A percentile compares a stretch with the other conserved stretches of the same genome.
Conservation (phyloP, 768 basidiomycete species). For the Psilocybe cubensis region DNA sequence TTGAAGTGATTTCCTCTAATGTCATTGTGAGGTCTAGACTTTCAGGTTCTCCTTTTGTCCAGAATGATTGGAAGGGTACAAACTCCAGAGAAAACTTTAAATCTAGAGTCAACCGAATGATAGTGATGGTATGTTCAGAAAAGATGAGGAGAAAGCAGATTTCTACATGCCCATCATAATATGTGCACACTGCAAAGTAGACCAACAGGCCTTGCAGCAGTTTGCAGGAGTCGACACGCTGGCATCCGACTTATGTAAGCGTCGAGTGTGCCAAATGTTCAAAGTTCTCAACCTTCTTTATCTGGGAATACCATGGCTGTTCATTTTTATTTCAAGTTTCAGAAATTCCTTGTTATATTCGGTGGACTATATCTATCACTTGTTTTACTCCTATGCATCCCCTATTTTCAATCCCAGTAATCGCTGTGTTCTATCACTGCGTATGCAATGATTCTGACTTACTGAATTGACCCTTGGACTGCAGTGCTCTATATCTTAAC, state of each 20-base stretch:
- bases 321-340: conserved; percentile 23
- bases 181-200: background rate
- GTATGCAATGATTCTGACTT: background rate
- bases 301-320: conserved; percentile 12
- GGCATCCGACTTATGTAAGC: too few relatives aligned
- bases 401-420: conserved; percentile 73
- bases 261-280: background rate
- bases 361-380: conserved; percentile 57
- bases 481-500: conserved; percentile 62
- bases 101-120: too few relatives aligned
- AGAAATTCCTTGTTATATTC: conserved; percentile 38
- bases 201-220: too few relatives aligned
- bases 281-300: background rate
- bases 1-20: background rate
- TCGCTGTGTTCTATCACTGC: conserved; percentile 26
- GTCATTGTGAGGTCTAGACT: background rate
- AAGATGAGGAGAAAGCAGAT: background rate
- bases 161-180: background rate
- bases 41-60: too few relatives aligned
- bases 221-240: too few relatives aligned
- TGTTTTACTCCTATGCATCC: conserved; percentile 58
- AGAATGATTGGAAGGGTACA: too few relatives aligned
- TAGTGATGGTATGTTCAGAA: background rate
- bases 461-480: background rate
- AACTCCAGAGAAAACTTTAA: too few relatives aligned